These are phyloP conservation scores for Lobosporangium transversale DNA, from an alignment of 192 early-diverging fungal species.

Conservation along the genomic window DNA sequence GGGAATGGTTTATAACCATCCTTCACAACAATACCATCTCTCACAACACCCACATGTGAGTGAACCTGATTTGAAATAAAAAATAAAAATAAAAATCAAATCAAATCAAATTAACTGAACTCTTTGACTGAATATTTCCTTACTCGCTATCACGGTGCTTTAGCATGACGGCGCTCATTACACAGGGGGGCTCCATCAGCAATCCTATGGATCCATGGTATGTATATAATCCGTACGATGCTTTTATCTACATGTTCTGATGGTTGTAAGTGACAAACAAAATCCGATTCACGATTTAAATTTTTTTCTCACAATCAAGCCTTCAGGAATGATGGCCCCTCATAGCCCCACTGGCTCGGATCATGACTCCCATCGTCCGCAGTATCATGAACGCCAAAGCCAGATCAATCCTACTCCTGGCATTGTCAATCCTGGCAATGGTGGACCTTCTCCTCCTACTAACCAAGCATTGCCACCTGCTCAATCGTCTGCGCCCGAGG, in stretches of 20 bases:
- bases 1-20: constrained; percentile 10
- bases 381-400: constrained; percentile 10
- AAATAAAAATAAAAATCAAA: neutral
- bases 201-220: constrained; percentile 31
- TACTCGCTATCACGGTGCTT: neutral
- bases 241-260: neutral
- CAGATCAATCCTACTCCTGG: neutral
- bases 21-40: constrained; percentile 3
- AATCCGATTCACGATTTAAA: neutral
- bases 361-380: constrained; percentile 9
- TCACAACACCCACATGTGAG: constrained; percentile 6
- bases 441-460: too few species aligned
- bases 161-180: constrained; percentile 32
- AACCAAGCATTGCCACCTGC: constrained; percentile 10
- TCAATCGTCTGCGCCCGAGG: constrained; percentile 1
- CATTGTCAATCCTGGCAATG: neutral
- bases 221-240: neutral
- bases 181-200: constrained; percentile 18
- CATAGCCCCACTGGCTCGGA: constrained; percentile 25
- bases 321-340: constrained; percentile 32
- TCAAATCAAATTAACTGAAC: too few species aligned
- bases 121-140: neutral
- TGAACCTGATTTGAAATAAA: neutral
- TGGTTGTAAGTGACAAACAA: neutral
- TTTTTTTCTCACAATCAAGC: constrained; percentile 7